phyloP scores from a whole-genome alignment of 257 asterid genomes.

The Nicotiana paniculata region DNA sequence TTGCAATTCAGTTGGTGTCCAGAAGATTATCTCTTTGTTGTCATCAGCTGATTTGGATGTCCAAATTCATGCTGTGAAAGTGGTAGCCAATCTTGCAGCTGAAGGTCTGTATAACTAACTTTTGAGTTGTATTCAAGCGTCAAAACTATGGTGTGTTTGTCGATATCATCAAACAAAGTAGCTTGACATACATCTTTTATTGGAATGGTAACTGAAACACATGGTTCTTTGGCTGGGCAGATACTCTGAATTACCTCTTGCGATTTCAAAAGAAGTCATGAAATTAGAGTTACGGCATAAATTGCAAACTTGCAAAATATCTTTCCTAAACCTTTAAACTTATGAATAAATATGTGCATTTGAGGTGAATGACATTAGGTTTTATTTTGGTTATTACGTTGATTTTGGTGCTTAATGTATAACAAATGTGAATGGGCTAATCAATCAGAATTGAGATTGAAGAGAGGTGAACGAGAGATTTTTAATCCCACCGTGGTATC shows the following conservation, averaged over 20 bases:
- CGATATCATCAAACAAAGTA: background rate
- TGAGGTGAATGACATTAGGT: background rate
- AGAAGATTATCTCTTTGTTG: slow-evolving; percentile 70
- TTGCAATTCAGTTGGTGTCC: slow-evolving; percentile 68
- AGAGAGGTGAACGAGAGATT: background rate
- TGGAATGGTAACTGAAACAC: slow-evolving; percentile 2
- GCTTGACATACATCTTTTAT: background rate
- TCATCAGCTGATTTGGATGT: slow-evolving; percentile 70
- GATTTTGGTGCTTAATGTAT: background rate
- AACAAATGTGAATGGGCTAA: background rate
- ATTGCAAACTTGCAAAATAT: slow-evolving; percentile 1
- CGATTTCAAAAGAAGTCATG: background rate
- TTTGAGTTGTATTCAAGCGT: background rate
- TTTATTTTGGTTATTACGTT: background rate
- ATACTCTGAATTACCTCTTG: background rate
- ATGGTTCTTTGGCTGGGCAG: background rate
- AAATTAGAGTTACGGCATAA: background rate
- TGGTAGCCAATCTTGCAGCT: slow-evolving; percentile 96
- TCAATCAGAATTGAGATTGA: background rate
- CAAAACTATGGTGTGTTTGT: background rate
- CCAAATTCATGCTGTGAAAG: slow-evolving; percentile 93
- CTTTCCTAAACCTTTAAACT: background rate
- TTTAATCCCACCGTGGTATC: background rate
- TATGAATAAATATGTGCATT: background rate
- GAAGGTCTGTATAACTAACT: slow-evolving; percentile 47